Conservation (phyloP, 352 stramenopile genomes). For the Chrysophaeum taylorii region DNA sequence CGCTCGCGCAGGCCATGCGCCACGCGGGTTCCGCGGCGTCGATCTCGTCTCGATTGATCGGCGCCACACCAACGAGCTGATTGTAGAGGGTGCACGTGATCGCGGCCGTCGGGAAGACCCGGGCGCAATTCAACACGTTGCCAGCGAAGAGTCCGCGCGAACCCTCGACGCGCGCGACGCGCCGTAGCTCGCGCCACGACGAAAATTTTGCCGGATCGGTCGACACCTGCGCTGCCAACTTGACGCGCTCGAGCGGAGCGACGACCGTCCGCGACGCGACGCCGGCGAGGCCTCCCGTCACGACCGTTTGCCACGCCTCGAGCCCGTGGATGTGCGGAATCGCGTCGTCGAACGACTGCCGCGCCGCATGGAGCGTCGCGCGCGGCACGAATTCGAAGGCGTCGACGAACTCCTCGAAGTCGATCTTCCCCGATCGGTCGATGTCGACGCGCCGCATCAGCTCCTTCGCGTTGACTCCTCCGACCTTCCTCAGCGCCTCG, state of each 20-base stretch:
- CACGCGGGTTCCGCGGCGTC: conserved; percentile 18
- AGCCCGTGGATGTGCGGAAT: conserved; percentile 3
- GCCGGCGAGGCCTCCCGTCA: conserved; percentile 13
- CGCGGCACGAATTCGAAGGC: conserved; percentile 24
- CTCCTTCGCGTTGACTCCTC: neutral
- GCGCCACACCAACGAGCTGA: conserved; percentile 8
- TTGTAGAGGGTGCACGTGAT: conserved; percentile 17
- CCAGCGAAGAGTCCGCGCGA: conserved; percentile 17
- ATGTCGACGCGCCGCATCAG: conserved; percentile 14
- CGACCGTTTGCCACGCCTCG: conserved; percentile 3
- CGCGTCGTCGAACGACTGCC: neutral
- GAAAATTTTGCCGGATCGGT: too few species aligned
- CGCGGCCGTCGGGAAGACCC: conserved; percentile 18
- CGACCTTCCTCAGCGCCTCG: neutral
- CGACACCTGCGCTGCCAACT: conserved; percentile 5
- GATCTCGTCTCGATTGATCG: conserved; percentile 18
- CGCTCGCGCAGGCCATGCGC: neutral
- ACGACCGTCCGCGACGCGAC: conserved; percentile 8
- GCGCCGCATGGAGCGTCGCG: conserved; percentile 12
- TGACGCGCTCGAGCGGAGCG: conserved; percentile 18
- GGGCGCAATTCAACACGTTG: conserved; percentile 5
- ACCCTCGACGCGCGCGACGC: neutral
- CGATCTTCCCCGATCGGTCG: conserved; percentile 2
- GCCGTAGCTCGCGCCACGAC: neutral
- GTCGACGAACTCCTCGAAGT: conserved; percentile 13